Evolutionary conservation across 805 yeast genomes (phyloP).

Genomic region (Candida takata): DNA sequence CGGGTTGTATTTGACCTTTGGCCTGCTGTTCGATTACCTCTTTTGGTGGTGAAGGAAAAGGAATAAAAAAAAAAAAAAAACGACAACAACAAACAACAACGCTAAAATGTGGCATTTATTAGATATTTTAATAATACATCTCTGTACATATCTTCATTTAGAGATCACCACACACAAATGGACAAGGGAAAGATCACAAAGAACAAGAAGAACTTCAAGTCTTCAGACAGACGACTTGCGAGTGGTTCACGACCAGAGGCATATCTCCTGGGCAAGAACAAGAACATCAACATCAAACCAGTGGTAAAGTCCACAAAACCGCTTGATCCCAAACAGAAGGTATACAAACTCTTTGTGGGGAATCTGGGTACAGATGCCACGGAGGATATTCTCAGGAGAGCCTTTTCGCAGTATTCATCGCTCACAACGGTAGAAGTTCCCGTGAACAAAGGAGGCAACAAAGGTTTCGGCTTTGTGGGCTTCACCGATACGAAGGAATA

Average conservation of each 20-base stretch:
- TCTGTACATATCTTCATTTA: neutral
- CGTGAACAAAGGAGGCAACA: slow-evolving; percentile 29
- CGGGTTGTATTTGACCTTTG: slow-evolving; percentile 60
- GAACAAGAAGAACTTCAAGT: slow-evolving; percentile 20
- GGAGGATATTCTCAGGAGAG: slow-evolving; percentile 45
- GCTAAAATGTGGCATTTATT: no score
- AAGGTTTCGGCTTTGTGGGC: slow-evolving; percentile 73
- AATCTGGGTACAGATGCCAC: slow-evolving; percentile 63
- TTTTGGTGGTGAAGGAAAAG: slow-evolving; percentile 35
- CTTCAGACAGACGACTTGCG: slow-evolving; percentile 53
- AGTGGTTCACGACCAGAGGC: slow-evolving; percentile 41
- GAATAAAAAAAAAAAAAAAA: no score
- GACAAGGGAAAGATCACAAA: slow-evolving; percentile 9
- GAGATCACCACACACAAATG: neutral
- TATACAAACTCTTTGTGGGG: slow-evolving; percentile 69
- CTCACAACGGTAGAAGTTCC: slow-evolving; percentile 58
- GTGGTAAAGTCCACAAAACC: slow-evolving; percentile 9
- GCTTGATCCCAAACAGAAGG: slow-evolving; percentile 1
- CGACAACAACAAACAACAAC: no score
- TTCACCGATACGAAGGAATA: slow-evolving; percentile 61
- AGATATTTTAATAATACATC: no score
- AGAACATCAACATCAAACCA: slow-evolving; percentile 10
- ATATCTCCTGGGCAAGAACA: slow-evolving; percentile 29
- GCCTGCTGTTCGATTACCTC: slow-evolving; percentile 60
- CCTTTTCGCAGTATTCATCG: slow-evolving; percentile 47